A percentile compares a stretch with the other conserved stretches of the same genome.
These are phyloP conservation scores for Infundibulicybe gibba DNA, from an alignment of 768 basidiomycete species.

Conservation along the genomic window DNA sequence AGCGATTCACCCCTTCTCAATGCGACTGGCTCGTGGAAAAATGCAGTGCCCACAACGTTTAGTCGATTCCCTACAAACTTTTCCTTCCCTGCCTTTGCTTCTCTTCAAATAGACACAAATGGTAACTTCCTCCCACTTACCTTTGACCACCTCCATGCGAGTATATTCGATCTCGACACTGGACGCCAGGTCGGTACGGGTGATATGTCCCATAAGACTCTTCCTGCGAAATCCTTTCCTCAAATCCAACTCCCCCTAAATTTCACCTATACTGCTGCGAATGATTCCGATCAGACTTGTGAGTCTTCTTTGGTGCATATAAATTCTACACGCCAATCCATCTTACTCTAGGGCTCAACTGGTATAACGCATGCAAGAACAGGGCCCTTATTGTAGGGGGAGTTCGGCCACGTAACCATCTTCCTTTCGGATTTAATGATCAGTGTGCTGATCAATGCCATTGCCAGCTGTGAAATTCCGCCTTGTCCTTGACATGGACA, in stretches of 20 bases:
- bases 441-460: neutral
- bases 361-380: slow-evolving; percentile 79
- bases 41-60: slow-evolving; percentile 59
- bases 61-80: slow-evolving; percentile 84
- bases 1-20: slow-evolving; percentile 47
- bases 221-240: slow-evolving; percentile 68
- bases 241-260: slow-evolving; percentile 71
- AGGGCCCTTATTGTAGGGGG: slow-evolving; percentile 40
- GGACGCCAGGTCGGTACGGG: slow-evolving; percentile 65
- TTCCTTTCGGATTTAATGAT: neutral
- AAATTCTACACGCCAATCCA: slow-evolving; percentile 3
- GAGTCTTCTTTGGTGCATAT: slow-evolving; percentile 6
- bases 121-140: slow-evolving; percentile 75
- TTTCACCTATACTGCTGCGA: slow-evolving; percentile 79
- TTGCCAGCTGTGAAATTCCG: slow-evolving; percentile 62
- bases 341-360: slow-evolving; percentile 52
- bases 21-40: slow-evolving; percentile 58
- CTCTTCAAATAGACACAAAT: slow-evolving; percentile 73
- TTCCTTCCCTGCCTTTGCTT: slow-evolving; percentile 75
- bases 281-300: slow-evolving; percentile 85
- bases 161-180: slow-evolving; percentile 69
- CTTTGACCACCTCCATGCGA: slow-evolving; percentile 63
- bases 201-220: slow-evolving; percentile 48
- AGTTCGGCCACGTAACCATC: slow-evolving; percentile 55
- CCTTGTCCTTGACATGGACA: slow-evolving; percentile 62